A percentile compares a stretch with the other conserved stretches of the same genome.
Evolutionary conservation across 2,329 filamentous ascomycete species (phyloP).

Genomic region (Ophiocordyceps camponoti-leonardi): DNA sequence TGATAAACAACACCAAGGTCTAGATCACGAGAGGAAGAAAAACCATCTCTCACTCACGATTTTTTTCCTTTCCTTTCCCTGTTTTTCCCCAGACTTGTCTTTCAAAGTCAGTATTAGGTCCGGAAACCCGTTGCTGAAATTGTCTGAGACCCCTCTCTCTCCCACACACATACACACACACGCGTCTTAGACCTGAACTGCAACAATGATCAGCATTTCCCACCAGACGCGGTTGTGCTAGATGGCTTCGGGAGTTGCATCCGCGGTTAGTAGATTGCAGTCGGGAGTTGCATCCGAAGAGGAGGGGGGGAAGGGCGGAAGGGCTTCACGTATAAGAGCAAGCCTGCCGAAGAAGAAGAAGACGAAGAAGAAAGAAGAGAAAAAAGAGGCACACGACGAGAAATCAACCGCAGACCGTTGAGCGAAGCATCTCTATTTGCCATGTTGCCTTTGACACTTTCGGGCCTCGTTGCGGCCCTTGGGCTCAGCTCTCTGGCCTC

Average conservation of each 20-base stretch:
- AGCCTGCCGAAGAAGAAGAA: too few species aligned
- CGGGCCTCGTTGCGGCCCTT: not conserved
- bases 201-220: not conserved
- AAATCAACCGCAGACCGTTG: not conserved
- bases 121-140: not conserved
- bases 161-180: too few species aligned
- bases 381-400: not conserved
- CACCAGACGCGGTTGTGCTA: not conserved
- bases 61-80: too few species aligned
- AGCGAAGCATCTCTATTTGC: not conserved
- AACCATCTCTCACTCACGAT: too few species aligned
- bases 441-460: not conserved
- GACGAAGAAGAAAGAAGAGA: too few species aligned
- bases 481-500: not conserved
- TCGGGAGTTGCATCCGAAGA: not conserved
- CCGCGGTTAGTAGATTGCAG: too few species aligned
- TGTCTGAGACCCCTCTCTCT: not conserved
- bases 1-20: too few species aligned
- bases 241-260: not conserved
- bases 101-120: too few species aligned
- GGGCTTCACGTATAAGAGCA: not conserved
- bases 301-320: too few species aligned
- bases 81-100: too few species aligned
- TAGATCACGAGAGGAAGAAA: too few species aligned
- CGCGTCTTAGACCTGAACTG: not conserved